A percentile compares a stretch with the other conserved stretches of the same genome.
Conservation (phyloP, 2,329 filamentous ascomycete genomes). For the Nemania diffusa region DNA sequence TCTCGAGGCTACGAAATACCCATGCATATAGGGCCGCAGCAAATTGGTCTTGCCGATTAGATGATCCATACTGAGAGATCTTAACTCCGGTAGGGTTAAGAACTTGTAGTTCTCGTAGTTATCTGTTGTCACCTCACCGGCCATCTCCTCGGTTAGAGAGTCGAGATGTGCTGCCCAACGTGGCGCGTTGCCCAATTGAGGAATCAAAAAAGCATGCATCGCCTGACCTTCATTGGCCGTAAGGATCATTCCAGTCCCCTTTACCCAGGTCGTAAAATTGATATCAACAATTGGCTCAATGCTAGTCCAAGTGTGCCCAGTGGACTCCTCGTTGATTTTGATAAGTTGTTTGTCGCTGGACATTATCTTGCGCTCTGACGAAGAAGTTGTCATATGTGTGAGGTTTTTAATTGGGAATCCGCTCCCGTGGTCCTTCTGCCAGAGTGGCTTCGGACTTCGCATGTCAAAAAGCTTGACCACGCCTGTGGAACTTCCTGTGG, state of each 20-base stretch:
- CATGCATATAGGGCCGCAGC: constrained; percentile 97
- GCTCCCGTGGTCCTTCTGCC: constrained; percentile 96
- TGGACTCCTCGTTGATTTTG: constrained; percentile 90
- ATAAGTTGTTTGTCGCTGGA: constrained; percentile 95
- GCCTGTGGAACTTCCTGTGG: constrained; percentile 87
- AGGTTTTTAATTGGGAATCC: constrained; percentile 92
- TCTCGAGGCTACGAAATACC: constrained; percentile 95
- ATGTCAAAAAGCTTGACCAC: constrained; percentile 92
- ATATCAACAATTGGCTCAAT: constrained; percentile 95
- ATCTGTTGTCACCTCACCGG: constrained; percentile 79
- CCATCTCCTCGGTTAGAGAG: constrained; percentile 98
- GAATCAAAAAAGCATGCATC: constrained; percentile 94
- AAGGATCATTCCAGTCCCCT: constrained; percentile 91
- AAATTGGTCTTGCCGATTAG: constrained; percentile 90
- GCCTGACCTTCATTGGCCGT: constrained; percentile 92
- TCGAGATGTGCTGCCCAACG: constrained; percentile 97
- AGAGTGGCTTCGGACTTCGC: constrained; percentile 82
- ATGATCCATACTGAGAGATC: constrained; percentile 85
- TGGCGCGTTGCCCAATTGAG: constrained; percentile 90
- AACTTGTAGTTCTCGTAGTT: constrained; percentile 99
- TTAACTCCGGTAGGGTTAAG: constrained; percentile 86
- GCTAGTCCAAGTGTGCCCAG: constrained; percentile 91
- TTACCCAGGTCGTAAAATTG: constrained; percentile 93
- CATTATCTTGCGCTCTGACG: constrained; percentile 85
- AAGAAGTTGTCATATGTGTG: constrained; percentile 74